A percentile compares a stretch with the other conserved stretches of the same genome.
phyloP scores from a whole-genome alignment of 108 stramenopile genomes.

The Pseudonitzschia multiseries region DNA sequence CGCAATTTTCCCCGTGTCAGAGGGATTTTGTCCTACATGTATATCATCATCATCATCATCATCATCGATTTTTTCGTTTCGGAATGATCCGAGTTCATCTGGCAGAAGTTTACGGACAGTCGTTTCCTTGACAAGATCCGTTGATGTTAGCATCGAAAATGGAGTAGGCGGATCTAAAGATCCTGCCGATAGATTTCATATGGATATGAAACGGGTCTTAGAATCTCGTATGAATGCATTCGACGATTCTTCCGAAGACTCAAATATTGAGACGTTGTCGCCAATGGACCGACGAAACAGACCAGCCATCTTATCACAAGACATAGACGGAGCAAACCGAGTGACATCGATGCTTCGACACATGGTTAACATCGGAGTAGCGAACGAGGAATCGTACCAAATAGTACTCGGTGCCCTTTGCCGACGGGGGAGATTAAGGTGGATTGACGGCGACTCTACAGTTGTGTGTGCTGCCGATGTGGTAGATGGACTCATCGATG shows the following conservation, averaged over 20 bases:
- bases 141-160: conserved; percentile 18
- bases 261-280: background rate
- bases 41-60: too few relatives aligned
- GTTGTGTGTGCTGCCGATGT: conserved; percentile 51
- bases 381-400: conserved; percentile 42
- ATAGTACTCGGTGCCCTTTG: conserved; percentile 42
- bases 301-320: conserved; percentile 26
- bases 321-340: conserved; percentile 49
- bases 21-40: conserved; percentile 2
- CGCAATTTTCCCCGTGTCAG: conserved; percentile 3
- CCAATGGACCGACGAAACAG: conserved; percentile 27
- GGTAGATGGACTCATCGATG: conserved; percentile 29
- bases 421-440: conserved; percentile 42
- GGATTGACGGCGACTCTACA: conserved; percentile 26
- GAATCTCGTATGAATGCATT: conserved; percentile 23
- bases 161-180: conserved; percentile 40
- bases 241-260: background rate
- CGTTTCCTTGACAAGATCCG: background rate
- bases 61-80: conserved; percentile 1
- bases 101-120: background rate
- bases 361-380: conserved; percentile 39
- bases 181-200: conserved; percentile 31
- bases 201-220: conserved; percentile 35
- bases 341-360: conserved; percentile 41
- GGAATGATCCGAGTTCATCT: background rate